Conservation (phyloP, 2,329 filamentous ascomycete species). For the Penicillium sp. region DNA sequence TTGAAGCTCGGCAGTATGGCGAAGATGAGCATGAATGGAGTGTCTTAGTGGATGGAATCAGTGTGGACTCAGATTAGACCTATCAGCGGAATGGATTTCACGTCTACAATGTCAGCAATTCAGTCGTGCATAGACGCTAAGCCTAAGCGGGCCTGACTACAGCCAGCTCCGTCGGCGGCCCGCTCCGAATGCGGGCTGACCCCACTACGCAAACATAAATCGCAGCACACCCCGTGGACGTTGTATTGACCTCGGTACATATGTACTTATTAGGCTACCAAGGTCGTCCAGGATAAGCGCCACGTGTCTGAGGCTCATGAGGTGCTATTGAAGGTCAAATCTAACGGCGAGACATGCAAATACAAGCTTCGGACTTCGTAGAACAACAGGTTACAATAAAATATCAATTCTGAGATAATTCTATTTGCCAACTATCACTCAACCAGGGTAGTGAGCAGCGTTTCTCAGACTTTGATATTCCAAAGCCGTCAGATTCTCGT, state of each 20-base stretch:
- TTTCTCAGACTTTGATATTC: constrained; percentile 25
- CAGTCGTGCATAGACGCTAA: not conserved
- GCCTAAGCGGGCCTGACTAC: not conserved
- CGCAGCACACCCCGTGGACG: too few relatives aligned
- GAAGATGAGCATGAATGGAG: not conserved
- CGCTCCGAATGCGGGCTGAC: not conserved
- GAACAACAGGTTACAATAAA: too few relatives aligned
- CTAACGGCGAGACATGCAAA: not conserved
- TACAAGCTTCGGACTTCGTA: not conserved
- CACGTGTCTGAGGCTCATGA: too few relatives aligned
- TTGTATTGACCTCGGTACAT: too few relatives aligned
- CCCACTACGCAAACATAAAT: too few relatives aligned
- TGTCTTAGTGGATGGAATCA: not conserved
- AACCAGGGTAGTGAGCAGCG: not conserved
- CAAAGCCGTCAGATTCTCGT: constrained; percentile 37
- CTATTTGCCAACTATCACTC: not conserved
- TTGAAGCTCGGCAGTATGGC: not conserved
- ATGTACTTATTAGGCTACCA: too few relatives aligned
- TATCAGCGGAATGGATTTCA: not conserved
- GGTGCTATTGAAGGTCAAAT: too few relatives aligned
- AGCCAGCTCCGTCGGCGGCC: not conserved
- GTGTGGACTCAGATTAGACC: not conserved
- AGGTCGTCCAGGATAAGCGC: too few relatives aligned
- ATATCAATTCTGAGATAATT: not conserved
- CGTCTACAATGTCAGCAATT: not conserved